Evolutionary conservation across 2,329 filamentous ascomycete species (phyloP).

Genomic region (Apiospora sp.): DNA sequence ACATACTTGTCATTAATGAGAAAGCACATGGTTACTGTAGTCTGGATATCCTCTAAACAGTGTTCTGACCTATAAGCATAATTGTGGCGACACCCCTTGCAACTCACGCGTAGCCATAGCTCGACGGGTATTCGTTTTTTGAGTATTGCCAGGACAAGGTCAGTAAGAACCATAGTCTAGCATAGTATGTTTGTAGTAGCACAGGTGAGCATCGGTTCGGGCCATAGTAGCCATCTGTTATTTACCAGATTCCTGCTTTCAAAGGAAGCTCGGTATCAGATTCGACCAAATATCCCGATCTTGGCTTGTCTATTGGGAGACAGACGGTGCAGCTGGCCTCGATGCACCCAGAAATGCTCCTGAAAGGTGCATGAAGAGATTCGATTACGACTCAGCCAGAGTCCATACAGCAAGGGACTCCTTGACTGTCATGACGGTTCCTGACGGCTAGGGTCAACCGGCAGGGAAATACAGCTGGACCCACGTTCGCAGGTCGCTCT

Average conservation of each 20-base stretch:
- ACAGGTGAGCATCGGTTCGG: constrained; percentile 14
- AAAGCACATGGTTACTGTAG: neutral
- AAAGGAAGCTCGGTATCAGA: constrained; percentile 14
- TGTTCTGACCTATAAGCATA: neutral
- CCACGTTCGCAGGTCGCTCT: neutral
- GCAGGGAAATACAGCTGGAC: neutral
- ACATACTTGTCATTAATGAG: neutral
- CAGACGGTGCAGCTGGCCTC: neutral
- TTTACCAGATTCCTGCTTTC: neutral
- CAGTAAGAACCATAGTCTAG: neutral
- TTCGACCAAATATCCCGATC: constrained; percentile 5
- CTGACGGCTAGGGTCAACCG: constrained; percentile 13
- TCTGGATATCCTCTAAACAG: neutral
- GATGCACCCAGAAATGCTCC: constrained; percentile 9
- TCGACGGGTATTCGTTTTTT: neutral
- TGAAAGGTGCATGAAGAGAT: constrained; percentile 21
- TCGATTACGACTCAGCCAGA: constrained; percentile 2
- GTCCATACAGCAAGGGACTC: constrained; percentile 15
- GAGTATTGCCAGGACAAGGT: constrained; percentile 2
- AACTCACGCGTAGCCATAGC: neutral
- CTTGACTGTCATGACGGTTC: constrained; percentile 5
- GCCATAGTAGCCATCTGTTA: constrained; percentile 19
- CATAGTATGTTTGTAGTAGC: neutral
- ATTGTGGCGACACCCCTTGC: neutral
- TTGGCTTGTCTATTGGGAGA: constrained; percentile 21